These are phyloP conservation scores for Albophoma yamanashiensis DNA, from an alignment of 2,329 filamentous ascomycete species.

Conservation along the genomic window DNA sequence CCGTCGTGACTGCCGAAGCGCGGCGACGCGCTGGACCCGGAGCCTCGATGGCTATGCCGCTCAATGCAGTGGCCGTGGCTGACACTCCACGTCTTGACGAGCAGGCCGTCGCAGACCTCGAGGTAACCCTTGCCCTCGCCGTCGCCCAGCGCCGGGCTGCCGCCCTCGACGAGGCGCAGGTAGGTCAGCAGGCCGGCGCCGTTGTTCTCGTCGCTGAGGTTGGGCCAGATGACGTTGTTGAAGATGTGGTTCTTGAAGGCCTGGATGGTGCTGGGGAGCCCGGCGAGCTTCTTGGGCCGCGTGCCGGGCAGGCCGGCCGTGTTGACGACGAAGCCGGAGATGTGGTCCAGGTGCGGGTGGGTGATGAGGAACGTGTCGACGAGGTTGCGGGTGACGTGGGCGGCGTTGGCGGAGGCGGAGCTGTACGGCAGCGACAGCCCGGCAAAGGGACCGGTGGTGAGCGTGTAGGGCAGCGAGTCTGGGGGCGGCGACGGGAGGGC, in stretches of 20 bases:
- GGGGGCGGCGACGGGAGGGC: conserved; percentile 27
- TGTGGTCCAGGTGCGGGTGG: conserved; percentile 93
- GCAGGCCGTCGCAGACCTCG: conserved; percentile 78
- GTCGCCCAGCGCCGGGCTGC: conserved; percentile 72
- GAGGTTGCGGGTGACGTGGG: conserved; percentile 66
- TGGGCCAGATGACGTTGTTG: conserved; percentile 97
- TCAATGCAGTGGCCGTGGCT: conserved; percentile 87
- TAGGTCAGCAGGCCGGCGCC: conserved; percentile 90
- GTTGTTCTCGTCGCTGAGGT: conserved; percentile 90
- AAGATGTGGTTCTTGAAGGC: conserved; percentile 93
- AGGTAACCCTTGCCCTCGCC: conserved; percentile 75
- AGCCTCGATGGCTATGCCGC: conserved; percentile 54
- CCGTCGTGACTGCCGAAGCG: conserved; percentile 40
- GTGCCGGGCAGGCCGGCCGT: conserved; percentile 76
- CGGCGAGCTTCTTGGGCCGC: conserved; percentile 76
- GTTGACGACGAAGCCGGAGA: conserved; percentile 86
- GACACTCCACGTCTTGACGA: conserved; percentile 77
- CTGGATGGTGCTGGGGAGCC: conserved; percentile 77
- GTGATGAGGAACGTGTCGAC: conserved; percentile 88
- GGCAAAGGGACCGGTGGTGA: conserved; percentile 64
- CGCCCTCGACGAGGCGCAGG: conserved; percentile 77
- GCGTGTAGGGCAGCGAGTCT: conserved; percentile 33
- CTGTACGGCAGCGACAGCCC: conserved; percentile 61
- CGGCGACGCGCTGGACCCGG: conserved; percentile 36
- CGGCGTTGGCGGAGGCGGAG: conserved; percentile 65